Conservation (phyloP, 345 rosid species). For the Mangifera indica region DNA sequence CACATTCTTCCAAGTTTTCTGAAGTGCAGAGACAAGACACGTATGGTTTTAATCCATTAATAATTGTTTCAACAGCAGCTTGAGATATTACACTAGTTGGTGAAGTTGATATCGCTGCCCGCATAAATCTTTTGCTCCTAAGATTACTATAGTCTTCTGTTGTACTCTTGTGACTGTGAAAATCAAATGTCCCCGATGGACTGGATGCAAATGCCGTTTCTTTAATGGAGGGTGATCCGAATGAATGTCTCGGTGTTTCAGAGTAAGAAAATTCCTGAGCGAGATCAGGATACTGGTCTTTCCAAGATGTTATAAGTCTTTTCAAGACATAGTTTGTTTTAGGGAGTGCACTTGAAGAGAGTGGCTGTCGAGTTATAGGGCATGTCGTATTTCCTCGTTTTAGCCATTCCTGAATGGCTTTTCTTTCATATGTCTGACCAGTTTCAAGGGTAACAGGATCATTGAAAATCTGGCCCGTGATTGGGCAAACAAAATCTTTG, state of each 20-base stretch:
- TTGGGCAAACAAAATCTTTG: slow-evolving; percentile 71
- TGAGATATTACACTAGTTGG: slow-evolving; percentile 71
- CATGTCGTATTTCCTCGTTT: slow-evolving; percentile 56
- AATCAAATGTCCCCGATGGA: slow-evolving; percentile 24
- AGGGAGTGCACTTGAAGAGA: slow-evolving; percentile 45
- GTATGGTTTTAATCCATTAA: slow-evolving; percentile 47
- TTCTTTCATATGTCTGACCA: slow-evolving; percentile 70
- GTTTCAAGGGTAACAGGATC: slow-evolving; percentile 75
- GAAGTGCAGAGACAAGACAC: slow-evolving; percentile 59
- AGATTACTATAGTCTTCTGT: slow-evolving; percentile 27
- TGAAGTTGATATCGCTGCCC: slow-evolving; percentile 31
- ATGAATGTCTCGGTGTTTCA: slow-evolving; percentile 49
- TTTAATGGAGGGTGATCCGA: slow-evolving; percentile 32
- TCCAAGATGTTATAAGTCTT: slow-evolving; percentile 66
- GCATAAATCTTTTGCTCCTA: slow-evolving; percentile 39
- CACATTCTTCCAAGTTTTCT: slow-evolving; percentile 60
- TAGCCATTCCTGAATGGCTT: slow-evolving; percentile 75
- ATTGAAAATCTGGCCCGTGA: slow-evolving; percentile 55
- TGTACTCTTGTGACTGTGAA: slow-evolving; percentile 13
- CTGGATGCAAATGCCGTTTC: slow-evolving; percentile 24
- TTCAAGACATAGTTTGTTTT: slow-evolving; percentile 67
- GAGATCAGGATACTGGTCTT: slow-evolving; percentile 61
- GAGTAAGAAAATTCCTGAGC: slow-evolving; percentile 54
- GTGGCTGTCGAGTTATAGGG: slow-evolving; percentile 60
- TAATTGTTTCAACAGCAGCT: slow-evolving; percentile 47